Conservation (phyloP, 2,329 filamentous ascomycete species). For the Fusarium napiforme region DNA sequence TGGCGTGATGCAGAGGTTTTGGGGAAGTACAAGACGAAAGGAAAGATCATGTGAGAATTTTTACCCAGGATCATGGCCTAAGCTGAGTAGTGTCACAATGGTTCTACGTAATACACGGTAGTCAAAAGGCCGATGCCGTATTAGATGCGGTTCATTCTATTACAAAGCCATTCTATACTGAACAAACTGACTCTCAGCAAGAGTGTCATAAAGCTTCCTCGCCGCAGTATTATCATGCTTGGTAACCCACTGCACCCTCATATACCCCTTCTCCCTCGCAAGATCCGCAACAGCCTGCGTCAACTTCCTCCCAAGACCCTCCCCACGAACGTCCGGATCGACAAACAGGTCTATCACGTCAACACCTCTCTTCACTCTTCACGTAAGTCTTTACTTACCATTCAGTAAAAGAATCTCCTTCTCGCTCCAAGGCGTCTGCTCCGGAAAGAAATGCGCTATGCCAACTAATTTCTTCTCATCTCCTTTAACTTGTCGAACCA, state of each 20-base stretch:
- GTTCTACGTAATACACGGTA: too few species aligned
- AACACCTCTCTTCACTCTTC: neutral
- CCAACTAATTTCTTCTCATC: conserved; percentile 1
- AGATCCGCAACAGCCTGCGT: conserved; percentile 22
- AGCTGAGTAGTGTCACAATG: too few species aligned
- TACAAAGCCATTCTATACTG: conserved; percentile 24
- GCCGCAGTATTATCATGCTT: conserved; percentile 29
- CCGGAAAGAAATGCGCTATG: conserved; percentile 31
- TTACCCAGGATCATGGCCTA: too few species aligned
- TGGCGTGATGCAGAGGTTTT: too few species aligned
- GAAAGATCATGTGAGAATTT: too few species aligned
- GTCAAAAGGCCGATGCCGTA: neutral
- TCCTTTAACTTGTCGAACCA: neutral
- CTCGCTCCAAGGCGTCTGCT: conserved; percentile 34
- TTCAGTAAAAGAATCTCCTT: conserved; percentile 28
- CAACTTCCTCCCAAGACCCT: conserved; percentile 19
- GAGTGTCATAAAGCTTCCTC: conserved; percentile 22
- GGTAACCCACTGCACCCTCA: conserved; percentile 32
- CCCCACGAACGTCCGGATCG: neutral
- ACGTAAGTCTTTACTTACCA: neutral
- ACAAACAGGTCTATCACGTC: conserved; percentile 21
- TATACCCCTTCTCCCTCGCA: conserved; percentile 18
- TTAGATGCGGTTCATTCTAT: neutral
- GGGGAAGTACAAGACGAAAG: too few species aligned
- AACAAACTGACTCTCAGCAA: conserved; percentile 27